These are phyloP conservation scores for Phytophthora brassicae DNA, from an alignment of 352 stramenopile species.

Conservation along the genomic window DNA sequence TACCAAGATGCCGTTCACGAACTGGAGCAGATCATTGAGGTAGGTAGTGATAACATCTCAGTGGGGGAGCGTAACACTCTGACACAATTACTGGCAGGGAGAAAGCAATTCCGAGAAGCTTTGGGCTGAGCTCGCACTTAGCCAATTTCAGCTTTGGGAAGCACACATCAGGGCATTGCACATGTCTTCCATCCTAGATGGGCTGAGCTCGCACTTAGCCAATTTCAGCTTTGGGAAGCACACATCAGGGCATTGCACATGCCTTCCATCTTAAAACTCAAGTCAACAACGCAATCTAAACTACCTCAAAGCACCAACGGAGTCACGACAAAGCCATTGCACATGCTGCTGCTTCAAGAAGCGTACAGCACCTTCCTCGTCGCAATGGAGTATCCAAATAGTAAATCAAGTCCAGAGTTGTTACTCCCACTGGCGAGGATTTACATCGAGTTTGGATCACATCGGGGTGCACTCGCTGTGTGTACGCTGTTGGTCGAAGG, in stretches of 20 bases:
- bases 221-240: slow-evolving; percentile 63
- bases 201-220: slow-evolving; percentile 49
- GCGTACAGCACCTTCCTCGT: slow-evolving; percentile 80
- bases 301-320: slow-evolving; percentile 3
- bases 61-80: neutral
- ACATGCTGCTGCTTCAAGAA: slow-evolving; percentile 39
- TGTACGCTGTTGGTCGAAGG: slow-evolving; percentile 72
- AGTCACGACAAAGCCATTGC: slow-evolving; percentile 20
- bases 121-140: slow-evolving; percentile 61
- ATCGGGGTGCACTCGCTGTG: slow-evolving; percentile 59
- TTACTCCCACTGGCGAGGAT: slow-evolving; percentile 59
- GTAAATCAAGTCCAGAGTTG: slow-evolving; percentile 61
- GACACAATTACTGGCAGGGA: slow-evolving; percentile 26
- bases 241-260: slow-evolving; percentile 45
- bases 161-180: slow-evolving; percentile 39
- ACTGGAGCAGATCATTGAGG: slow-evolving; percentile 52
- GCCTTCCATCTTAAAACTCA: slow-evolving; percentile 24
- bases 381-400: slow-evolving; percentile 73
- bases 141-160: slow-evolving; percentile 66
- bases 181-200: slow-evolving; percentile 34
- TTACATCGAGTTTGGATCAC: slow-evolving; percentile 70
- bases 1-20: slow-evolving; percentile 41
- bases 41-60: slow-evolving; percentile 14
- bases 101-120: slow-evolving; percentile 58
- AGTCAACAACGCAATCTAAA: slow-evolving; percentile 9